phyloP scores from a whole-genome alignment of 1,284 basidiomycete species.

The Garcileccinum viscosum region DNA sequence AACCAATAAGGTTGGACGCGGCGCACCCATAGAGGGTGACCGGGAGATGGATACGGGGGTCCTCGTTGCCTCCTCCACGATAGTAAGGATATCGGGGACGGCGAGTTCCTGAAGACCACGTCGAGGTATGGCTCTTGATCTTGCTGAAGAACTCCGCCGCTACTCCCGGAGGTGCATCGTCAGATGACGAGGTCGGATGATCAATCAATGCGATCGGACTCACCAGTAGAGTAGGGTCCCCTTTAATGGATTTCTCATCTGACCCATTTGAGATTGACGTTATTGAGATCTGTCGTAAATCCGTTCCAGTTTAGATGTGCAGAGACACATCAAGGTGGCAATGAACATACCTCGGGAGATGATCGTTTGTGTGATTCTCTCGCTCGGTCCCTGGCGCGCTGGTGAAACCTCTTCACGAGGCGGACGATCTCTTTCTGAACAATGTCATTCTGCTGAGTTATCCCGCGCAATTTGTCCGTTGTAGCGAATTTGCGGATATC shows the following conservation, averaged over 20 bases:
- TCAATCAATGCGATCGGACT: background rate
- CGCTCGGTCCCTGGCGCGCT: background rate
- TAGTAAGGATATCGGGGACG: slow-evolving; percentile 11
- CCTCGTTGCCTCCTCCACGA: slow-evolving; percentile 14
- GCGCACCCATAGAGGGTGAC: slow-evolving; percentile 4
- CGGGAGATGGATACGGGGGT: background rate
- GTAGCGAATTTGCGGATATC: background rate
- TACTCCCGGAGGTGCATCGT: background rate
- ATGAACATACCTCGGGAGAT: slow-evolving; percentile 1
- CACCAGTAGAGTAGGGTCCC: background rate
- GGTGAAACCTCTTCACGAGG: slow-evolving; percentile 12
- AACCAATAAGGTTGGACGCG: background rate
- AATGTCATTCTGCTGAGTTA: background rate
- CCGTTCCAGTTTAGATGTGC: background rate
- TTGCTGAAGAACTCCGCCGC: background rate
- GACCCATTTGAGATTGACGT: background rate
- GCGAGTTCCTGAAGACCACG: slow-evolving; percentile 3
- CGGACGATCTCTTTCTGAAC: background rate
- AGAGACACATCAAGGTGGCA: background rate
- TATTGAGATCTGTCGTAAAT: slow-evolving; percentile 4
- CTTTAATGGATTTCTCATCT: background rate
- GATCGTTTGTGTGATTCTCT: background rate
- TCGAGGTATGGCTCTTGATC: background rate
- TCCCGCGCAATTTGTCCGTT: background rate
- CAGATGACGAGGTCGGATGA: background rate